Conservation (phyloP, 768 basidiomycete genomes). For the Boletales sp. region DNA sequence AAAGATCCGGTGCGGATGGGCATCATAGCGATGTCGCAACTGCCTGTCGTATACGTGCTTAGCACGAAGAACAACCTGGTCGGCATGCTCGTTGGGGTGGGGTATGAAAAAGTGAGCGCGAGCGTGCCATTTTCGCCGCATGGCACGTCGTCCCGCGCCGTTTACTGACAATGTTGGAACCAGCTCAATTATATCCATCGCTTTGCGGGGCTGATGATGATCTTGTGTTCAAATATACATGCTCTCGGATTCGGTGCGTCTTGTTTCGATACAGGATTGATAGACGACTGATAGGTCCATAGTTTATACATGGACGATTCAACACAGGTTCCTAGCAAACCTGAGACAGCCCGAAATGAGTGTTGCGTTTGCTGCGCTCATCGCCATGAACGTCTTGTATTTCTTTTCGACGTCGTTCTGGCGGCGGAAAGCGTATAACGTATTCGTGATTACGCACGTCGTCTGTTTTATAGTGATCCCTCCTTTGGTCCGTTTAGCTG, state of each 20-base stretch:
- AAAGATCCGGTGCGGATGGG: conserved; percentile 46
- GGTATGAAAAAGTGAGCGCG: conserved; percentile 61
- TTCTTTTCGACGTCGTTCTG: conserved; percentile 58
- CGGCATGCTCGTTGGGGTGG: conserved; percentile 52
- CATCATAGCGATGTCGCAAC: conserved; percentile 55
- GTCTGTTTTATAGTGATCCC: conserved; percentile 37
- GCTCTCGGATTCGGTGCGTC: conserved; percentile 51
- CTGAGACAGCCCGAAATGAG: too few species aligned
- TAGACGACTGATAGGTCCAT: neutral
- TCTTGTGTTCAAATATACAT: conserved; percentile 60
- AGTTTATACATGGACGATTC: conserved; percentile 62
- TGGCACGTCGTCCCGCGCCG: neutral
- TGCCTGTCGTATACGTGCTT: conserved; percentile 60
- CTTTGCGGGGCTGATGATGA: conserved; percentile 57
- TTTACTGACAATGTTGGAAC: neutral
- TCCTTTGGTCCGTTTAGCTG: too few species aligned
- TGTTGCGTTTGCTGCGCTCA: conserved; percentile 49
- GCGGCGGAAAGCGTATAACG: conserved; percentile 57
- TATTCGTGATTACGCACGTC: conserved; percentile 67
- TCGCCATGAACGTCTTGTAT: conserved; percentile 55
- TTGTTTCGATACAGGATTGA: neutral
- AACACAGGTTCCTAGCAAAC: conserved; percentile 34
- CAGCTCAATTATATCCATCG: conserved; percentile 78
- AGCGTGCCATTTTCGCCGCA: neutral
- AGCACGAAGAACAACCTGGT: conserved; percentile 71